A percentile compares a stretch with the other conserved stretches of the same genome.
Conservation (phyloP, 2,329 filamentous ascomycete genomes). For the Fusarium albidum region DNA sequence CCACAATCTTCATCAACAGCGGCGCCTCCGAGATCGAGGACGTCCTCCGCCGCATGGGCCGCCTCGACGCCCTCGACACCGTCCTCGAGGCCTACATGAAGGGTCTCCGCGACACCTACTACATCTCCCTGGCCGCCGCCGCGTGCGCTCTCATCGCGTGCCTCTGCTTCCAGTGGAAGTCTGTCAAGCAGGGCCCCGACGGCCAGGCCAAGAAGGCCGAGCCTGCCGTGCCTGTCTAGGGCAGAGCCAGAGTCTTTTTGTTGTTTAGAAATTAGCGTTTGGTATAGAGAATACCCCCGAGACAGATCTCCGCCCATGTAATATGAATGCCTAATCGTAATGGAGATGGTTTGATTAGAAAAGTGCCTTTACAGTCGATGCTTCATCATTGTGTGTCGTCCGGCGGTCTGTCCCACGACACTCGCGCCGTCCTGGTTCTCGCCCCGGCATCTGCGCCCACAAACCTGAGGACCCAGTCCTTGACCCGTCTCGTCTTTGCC, state of each 20-base stretch:
- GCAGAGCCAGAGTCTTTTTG: not conserved
- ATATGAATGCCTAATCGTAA: constrained; percentile 14
- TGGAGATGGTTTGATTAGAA: constrained; percentile 14
- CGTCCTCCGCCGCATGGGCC: constrained; percentile 52
- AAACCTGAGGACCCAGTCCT: constrained; percentile 79
- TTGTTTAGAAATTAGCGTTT: constrained; percentile 28
- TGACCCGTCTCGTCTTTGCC: constrained; percentile 71
- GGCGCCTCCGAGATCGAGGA: constrained; percentile 59
- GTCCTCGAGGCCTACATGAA: constrained; percentile 59
- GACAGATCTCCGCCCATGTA: constrained; percentile 34
- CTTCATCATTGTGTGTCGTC: constrained; percentile 49
- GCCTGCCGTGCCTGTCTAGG: constrained; percentile 38
- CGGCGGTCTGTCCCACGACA: constrained; percentile 51
- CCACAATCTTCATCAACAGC: constrained; percentile 58
- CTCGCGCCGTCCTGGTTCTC: constrained; percentile 22
- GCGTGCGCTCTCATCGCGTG: constrained; percentile 54
- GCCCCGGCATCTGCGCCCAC: constrained; percentile 55
- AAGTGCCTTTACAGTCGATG: not conserved
- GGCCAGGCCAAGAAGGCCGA: constrained; percentile 40
- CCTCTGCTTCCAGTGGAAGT: constrained; percentile 60
- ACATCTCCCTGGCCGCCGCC: constrained; percentile 59
- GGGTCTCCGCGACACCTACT: constrained; percentile 60
- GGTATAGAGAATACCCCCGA: constrained; percentile 38
- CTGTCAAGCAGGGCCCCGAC: constrained; percentile 55
- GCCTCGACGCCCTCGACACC: constrained; percentile 50